Conservation (phyloP, 495 filamentous ascomycete genomes). For the Aspergillus carlsbadensis region DNA sequence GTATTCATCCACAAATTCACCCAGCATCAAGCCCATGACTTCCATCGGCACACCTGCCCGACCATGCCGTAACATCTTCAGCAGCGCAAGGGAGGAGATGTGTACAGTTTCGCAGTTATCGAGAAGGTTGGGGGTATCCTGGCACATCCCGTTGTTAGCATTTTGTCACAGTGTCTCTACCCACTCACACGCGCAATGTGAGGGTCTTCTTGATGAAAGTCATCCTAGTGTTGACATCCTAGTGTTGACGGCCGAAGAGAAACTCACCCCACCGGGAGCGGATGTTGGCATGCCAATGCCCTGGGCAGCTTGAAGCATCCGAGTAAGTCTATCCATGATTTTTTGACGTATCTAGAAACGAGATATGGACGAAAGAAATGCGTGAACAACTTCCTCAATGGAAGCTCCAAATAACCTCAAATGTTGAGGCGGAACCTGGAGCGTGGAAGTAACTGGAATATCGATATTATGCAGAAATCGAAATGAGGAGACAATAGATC, state of each 20-base stretch:
- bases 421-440: not conserved
- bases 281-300: conserved; percentile 71
- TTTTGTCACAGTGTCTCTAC: not conserved
- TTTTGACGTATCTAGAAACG: conserved; percentile 19
- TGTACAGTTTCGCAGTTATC: conserved; percentile 99
- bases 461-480: not conserved
- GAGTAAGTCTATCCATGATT: conserved; percentile 81
- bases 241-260: not conserved
- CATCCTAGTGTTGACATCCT: not conserved
- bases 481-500: not conserved
- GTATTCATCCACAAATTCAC: conserved; percentile 98
- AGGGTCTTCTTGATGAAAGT: not conserved
- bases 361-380: conserved; percentile 19
- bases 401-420: conserved; percentile 33
- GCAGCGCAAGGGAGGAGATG: conserved; percentile 92
- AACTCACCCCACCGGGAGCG: conserved; percentile 75
- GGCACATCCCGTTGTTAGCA: conserved; percentile 15
- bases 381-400: conserved; percentile 33
- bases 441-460: not conserved
- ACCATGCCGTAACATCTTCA: conserved; percentile 98
- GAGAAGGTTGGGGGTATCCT: conserved; percentile 87
- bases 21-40: conserved; percentile 99
- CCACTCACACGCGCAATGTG: not conserved
- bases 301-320: conserved; percentile 76
- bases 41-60: conserved; percentile 99